Conservation (phyloP, 1,284 basidiomycete genomes). For the Coniferiporia sulphurascens region DNA sequence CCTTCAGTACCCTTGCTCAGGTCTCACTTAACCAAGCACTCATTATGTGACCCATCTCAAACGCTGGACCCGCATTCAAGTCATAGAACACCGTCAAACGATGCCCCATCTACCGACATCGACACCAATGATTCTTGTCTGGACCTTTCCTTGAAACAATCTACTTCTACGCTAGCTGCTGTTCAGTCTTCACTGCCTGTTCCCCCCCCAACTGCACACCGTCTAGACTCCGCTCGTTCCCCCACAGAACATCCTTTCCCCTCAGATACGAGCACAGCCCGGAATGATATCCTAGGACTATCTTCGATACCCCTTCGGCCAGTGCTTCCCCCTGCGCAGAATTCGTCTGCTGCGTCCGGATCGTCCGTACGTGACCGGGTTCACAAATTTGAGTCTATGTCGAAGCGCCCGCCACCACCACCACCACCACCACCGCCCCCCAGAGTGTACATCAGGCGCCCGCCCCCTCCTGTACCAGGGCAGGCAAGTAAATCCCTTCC, state of each 20-base stretch:
- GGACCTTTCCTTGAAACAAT: neutral
- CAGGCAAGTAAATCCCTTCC: neutral
- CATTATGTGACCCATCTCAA: neutral
- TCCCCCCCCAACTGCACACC: too few species aligned
- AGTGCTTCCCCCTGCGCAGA: too few species aligned
- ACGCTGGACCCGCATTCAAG: neutral
- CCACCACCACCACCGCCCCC: constrained; percentile 12
- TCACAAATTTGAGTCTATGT: neutral
- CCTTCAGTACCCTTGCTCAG: too few species aligned
- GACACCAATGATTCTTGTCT: neutral
- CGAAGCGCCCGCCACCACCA: constrained; percentile 6
- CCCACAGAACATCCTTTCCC: too few species aligned
- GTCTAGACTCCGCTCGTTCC: too few species aligned
- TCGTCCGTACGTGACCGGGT: constrained; percentile 10
- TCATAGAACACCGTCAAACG: neutral
- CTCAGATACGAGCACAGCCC: neutral
- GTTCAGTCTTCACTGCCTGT: too few species aligned
- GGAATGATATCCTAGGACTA: neutral
- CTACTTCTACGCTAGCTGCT: neutral
- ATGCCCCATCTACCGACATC: neutral
- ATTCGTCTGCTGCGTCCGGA: neutral
- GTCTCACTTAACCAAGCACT: neutral
- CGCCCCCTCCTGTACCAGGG: constrained; percentile 5
- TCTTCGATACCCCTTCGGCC: too few species aligned
- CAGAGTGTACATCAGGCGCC: neutral